phyloP scores from a whole-genome alignment of 305 asterid species.

The Fraxinus baroniana region DNA sequence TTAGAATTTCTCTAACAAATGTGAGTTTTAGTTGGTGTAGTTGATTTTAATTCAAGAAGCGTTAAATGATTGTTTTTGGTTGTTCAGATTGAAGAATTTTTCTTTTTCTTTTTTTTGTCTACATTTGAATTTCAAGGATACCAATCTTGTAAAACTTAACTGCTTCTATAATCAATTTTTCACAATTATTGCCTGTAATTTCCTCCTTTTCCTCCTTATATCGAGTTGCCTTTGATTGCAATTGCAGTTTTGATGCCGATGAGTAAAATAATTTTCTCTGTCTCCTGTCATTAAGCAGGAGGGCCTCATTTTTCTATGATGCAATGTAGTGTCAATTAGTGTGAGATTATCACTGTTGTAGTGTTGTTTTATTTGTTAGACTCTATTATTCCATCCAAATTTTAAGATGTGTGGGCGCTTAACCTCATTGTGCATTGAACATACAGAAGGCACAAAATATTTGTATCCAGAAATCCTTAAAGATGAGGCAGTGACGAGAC shows the following conservation, averaged over 20 bases:
- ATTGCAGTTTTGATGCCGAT: background rate
- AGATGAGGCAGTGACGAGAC: constrained; percentile 81
- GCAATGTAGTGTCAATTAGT: background rate
- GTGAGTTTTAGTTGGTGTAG: background rate
- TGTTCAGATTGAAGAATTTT: background rate
- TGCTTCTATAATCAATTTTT: background rate
- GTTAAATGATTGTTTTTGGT: background rate
- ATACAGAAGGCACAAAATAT: constrained; percentile 32
- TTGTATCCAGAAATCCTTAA: constrained; percentile 58
- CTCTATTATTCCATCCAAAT: background rate
- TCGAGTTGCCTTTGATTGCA: background rate
- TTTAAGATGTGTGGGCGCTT: constrained; percentile 4
- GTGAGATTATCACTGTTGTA: background rate
- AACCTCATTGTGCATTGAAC: constrained; percentile 37
- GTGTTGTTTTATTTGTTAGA: background rate
- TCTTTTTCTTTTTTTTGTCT: background rate
- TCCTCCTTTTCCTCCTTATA: background rate
- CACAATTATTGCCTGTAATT: background rate
- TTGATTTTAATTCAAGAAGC: background rate
- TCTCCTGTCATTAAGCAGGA: background rate
- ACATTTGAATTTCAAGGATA: background rate
- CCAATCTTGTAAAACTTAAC: background rate
- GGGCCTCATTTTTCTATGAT: background rate
- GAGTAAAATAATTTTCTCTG: background rate
- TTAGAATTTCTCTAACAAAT: background rate